Evolutionary conservation across 2,329 filamentous ascomycete genomes (phyloP), one percentile per base, ranked within the genome.

Genomic region (Colletotrichum endophyticum): DNA sequence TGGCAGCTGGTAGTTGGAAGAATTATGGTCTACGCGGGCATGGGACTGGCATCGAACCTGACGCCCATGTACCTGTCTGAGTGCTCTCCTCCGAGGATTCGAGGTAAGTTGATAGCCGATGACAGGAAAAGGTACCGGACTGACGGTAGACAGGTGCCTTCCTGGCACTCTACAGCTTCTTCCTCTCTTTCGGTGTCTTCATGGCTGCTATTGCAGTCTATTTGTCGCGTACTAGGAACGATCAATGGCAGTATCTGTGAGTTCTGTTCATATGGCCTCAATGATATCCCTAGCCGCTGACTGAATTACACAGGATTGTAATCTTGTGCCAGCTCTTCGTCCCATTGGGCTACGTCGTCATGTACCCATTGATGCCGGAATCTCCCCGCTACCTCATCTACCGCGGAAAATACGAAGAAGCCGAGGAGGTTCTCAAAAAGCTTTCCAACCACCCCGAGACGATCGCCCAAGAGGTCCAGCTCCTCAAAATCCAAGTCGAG

Each of bases 1-100:
- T 78, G 75, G 75, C 67, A 68, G 12, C 32, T 77, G 66, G 66
- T 78, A 28, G 70, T 72, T 6, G 70, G 70, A 5, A 63, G 70
- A 34, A 72, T 72, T 12, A 22, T 72, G 28, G 70, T 72, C 61
- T 72, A 72, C 22, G 63, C 70, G 34, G 70, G 70, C 49, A 72
- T 72, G 34, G 70, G 70, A 8, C 2, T 72, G 44, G 70, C 70
- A 12, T 72, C 70, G 12, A 72, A 72, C 2, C 6, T 63, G 27
- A 63, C 63, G 32, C 53, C 64, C 9, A 69, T 73, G 71, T 73
- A 73, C 28, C 64, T 73, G 0, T 68, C 64, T 0, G 64, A 73
- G 34, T 57, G 36, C 30, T 73, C 64, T 22, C 70, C 70, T 12
- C 30, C 53, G 19, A 39, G 61, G 15, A 62, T 72, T 13, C 19